Evolutionary conservation across 352 stramenopile genomes (phyloP).

Genomic region (Blastocystis hominis): DNA sequence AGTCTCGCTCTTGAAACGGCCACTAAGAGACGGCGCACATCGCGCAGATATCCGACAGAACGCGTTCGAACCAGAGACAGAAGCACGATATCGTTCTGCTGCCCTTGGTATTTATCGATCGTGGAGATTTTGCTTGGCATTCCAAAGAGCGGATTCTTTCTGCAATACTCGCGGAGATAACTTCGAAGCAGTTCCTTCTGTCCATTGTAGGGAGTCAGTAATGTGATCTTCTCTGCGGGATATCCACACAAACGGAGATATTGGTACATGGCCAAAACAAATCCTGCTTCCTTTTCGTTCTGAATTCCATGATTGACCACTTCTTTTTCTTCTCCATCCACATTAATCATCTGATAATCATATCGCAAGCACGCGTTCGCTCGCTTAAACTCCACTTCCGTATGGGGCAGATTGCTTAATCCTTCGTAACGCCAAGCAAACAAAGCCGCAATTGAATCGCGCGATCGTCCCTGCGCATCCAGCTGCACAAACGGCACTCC

Average conservation of each 20-base stretch:
- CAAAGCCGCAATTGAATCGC: constrained; percentile 74
- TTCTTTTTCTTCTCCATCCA: constrained; percentile 67
- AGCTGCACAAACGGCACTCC: constrained; percentile 80
- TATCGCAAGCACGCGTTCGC: constrained; percentile 79
- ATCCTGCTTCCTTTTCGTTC: constrained; percentile 86
- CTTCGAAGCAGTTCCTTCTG: constrained; percentile 81
- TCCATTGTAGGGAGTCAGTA: constrained; percentile 86
- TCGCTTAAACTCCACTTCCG: constrained; percentile 61
- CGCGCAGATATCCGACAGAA: constrained; percentile 76
- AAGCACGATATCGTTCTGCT: constrained; percentile 87
- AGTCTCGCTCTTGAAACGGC: constrained; percentile 79
- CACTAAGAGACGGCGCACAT: constrained; percentile 80
- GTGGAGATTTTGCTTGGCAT: constrained; percentile 69
- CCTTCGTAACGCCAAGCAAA: constrained; percentile 76
- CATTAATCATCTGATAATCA: constrained; percentile 80
- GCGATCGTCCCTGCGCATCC: constrained; percentile 72
- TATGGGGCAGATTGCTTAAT: constrained; percentile 67
- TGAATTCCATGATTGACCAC: constrained; percentile 78
- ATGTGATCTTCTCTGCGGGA: constrained; percentile 75
- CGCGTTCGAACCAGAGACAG: constrained; percentile 82
- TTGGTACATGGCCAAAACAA: constrained; percentile 78
- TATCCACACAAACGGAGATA: constrained; percentile 85
- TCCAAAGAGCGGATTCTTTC: constrained; percentile 59
- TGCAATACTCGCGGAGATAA: constrained; percentile 66
- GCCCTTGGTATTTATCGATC: constrained; percentile 85